Evolutionary conservation across 2,329 filamentous ascomycete species (phyloP).

Genomic region (Alternaria conjuncta): DNA sequence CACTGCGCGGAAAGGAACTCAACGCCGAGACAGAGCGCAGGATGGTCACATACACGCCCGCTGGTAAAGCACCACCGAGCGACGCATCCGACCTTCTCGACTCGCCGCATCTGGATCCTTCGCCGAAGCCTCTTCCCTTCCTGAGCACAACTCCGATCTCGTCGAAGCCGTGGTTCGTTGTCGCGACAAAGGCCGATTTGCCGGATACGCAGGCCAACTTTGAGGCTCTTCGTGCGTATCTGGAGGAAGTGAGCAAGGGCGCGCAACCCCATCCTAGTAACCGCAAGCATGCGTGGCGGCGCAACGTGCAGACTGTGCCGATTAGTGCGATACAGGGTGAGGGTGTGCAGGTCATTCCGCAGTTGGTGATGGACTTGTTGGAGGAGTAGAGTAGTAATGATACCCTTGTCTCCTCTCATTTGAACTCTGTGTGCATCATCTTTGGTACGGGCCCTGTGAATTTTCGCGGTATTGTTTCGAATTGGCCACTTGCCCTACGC

Average conservation of each 20-base stretch:
- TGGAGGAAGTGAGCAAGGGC: constrained; percentile 69
- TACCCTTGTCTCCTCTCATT: constrained; percentile 4
- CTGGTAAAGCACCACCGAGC: constrained; percentile 17
- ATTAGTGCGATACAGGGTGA: constrained; percentile 89
- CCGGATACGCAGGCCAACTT: constrained; percentile 82
- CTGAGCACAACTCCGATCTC: constrained; percentile 73
- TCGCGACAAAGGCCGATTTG: constrained; percentile 91
- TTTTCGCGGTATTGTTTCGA: not conserved
- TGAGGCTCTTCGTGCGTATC: constrained; percentile 69
- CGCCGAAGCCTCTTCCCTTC: constrained; percentile 51
- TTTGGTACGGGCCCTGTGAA: fast-evolving
- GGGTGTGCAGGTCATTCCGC: constrained; percentile 76
- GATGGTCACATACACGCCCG: constrained; percentile 60
- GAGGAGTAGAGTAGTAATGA: constrained; percentile 32
- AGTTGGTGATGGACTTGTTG: constrained; percentile 74
- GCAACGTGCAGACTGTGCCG: constrained; percentile 70
- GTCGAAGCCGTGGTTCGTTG: constrained; percentile 95
- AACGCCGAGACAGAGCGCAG: constrained; percentile 69
- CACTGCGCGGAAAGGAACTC: constrained; percentile 74
- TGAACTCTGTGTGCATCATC: not conserved
- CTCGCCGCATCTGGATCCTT: constrained; percentile 29
- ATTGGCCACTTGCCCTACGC: not conserved
- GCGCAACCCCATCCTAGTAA: constrained; percentile 74
- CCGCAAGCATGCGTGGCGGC: constrained; percentile 67
- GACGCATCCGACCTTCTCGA: constrained; percentile 27